A percentile compares a stretch with the other conserved stretches of the same genome.
These are phyloP conservation scores for Pseudogymnoascus verrucosus DNA, from an alignment of 2,329 filamentous ascomycete genomes.

Conservation along the genomic window DNA sequence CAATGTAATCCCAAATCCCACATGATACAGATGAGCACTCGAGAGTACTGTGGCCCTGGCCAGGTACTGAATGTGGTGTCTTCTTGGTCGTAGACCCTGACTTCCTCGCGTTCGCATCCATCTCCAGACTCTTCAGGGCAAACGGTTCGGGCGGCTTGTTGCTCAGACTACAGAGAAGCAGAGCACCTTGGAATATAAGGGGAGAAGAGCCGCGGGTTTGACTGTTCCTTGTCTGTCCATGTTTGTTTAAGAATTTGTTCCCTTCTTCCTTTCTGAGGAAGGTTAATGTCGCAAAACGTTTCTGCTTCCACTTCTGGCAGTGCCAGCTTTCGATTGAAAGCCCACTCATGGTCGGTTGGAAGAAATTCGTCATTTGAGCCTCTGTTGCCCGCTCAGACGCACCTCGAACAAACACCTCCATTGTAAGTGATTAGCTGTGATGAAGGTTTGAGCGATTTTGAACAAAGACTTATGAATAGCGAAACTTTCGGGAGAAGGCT, in stretches of 20 bases:
- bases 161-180: slow-evolving; percentile 27
- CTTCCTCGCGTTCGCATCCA: slow-evolving; percentile 23
- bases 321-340: slow-evolving; percentile 36
- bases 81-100: slow-evolving; percentile 13
- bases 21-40: slow-evolving; percentile 29
- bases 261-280: slow-evolving; percentile 35
- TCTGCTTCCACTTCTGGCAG: slow-evolving; percentile 35
- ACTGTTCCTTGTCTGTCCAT: slow-evolving; percentile 19
- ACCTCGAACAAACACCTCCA: slow-evolving; percentile 40
- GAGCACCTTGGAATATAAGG: background rate
- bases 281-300: slow-evolving; percentile 37
- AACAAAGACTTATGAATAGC: too few relatives aligned
- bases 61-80: slow-evolving; percentile 13
- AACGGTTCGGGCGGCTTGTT: slow-evolving; percentile 30
- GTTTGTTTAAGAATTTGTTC: slow-evolving; percentile 33
- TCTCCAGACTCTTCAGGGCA: slow-evolving; percentile 30
- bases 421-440: slow-evolving; percentile 16
- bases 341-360: slow-evolving; percentile 30
- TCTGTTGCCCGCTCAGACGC: slow-evolving; percentile 35
- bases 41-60: slow-evolving; percentile 25
- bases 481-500: too few relatives aligned
- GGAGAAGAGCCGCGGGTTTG: background rate
- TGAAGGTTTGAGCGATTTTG: background rate
- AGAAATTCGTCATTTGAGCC: slow-evolving; percentile 33
- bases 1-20: slow-evolving; percentile 36